Evolutionary conservation across 2,329 filamentous ascomycete genomes (phyloP).

Genomic region (Rachicladosporium sp.): DNA sequence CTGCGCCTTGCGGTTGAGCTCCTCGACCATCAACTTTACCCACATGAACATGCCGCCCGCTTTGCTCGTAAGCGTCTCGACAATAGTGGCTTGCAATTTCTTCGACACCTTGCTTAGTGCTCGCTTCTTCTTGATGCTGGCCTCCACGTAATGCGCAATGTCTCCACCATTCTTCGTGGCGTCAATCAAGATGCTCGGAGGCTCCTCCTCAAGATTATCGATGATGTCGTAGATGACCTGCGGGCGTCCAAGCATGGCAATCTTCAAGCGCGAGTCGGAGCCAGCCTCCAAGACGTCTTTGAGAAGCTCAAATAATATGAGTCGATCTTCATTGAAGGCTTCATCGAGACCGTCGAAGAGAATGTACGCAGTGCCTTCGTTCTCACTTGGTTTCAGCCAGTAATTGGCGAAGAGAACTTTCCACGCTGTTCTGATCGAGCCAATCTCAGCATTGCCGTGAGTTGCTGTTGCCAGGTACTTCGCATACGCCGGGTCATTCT

Average conservation of each 20-base stretch:
- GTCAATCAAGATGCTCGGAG: slow-evolving; percentile 31
- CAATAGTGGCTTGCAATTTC: slow-evolving; percentile 22
- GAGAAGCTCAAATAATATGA: slow-evolving; percentile 27
- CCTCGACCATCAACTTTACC: slow-evolving; percentile 40
- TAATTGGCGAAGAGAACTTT: slow-evolving; percentile 30
- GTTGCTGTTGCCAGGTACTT: slow-evolving; percentile 28
- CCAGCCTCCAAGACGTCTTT: slow-evolving; percentile 13
- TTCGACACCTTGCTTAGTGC: slow-evolving; percentile 27
- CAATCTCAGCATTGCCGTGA: slow-evolving; percentile 30
- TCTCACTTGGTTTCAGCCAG: slow-evolving; percentile 22
- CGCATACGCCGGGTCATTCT: slow-evolving; percentile 34
- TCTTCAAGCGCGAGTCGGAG: slow-evolving; percentile 18
- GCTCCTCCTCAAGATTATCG: slow-evolving; percentile 13
- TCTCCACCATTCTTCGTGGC: slow-evolving; percentile 32
- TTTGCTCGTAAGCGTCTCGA: slow-evolving; percentile 28
- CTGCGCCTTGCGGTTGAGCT: slow-evolving; percentile 29
- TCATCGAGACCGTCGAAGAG: slow-evolving; percentile 39
- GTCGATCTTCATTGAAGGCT: slow-evolving; percentile 27
- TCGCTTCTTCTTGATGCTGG: slow-evolving; percentile 29
- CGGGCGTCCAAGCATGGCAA: slow-evolving; percentile 34
- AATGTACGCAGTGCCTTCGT: slow-evolving; percentile 28
- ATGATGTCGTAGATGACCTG: slow-evolving; percentile 30
- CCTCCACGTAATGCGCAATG: slow-evolving; percentile 31
- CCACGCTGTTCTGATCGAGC: slow-evolving; percentile 34
- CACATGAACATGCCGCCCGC: slow-evolving; percentile 39